Percentiles rank a stretch among this genome's conserved stretches.
Evolutionary conservation across 176 grass and related monocot genomes (phyloP).

Genomic region (Triticum dicoccoides): DNA sequence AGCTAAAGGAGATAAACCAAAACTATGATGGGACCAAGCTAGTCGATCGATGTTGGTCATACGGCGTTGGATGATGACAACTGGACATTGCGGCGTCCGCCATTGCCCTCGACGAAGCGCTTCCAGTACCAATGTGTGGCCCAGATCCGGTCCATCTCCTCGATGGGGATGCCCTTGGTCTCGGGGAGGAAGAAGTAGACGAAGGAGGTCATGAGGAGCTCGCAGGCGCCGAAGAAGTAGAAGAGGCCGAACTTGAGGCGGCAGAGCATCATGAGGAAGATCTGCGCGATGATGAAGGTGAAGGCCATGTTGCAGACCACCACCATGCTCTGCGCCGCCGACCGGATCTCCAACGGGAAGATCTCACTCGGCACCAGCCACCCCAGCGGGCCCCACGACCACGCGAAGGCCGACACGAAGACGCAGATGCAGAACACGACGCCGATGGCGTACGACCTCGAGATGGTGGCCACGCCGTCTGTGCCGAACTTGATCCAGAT

Average conservation of each 20-base stretch:
- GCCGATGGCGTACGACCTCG: conserved; percentile 32
- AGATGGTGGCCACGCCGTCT: conserved; percentile 25
- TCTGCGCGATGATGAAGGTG: conserved; percentile 50
- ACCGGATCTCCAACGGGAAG: conserved; percentile 66
- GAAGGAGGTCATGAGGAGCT: conserved; percentile 42
- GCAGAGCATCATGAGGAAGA: conserved; percentile 70
- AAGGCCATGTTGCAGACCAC: conserved; percentile 33
- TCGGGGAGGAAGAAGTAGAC: conserved; percentile 46
- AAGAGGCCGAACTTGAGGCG: conserved; percentile 52
- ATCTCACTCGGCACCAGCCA: conserved; percentile 69
- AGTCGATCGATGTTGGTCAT: neutral
- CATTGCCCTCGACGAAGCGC: conserved; percentile 13
- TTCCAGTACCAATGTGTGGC: conserved; percentile 41
- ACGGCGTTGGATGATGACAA: neutral
- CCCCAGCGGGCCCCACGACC: conserved; percentile 64
- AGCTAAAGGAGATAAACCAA: no score
- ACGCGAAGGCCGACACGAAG: conserved; percentile 54
- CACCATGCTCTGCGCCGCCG: conserved; percentile 54
- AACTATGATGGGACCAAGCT: neutral
- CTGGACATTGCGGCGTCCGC: neutral
- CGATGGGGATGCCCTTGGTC: conserved; percentile 53
- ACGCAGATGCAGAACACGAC: conserved; percentile 51
- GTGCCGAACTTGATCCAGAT: conserved; percentile 17
- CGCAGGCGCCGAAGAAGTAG: conserved; percentile 51
- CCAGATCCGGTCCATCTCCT: conserved; percentile 40